Base-by-base conservation (phyloP, 179 eudicot species). In the Beta lomatogona region DNA sequence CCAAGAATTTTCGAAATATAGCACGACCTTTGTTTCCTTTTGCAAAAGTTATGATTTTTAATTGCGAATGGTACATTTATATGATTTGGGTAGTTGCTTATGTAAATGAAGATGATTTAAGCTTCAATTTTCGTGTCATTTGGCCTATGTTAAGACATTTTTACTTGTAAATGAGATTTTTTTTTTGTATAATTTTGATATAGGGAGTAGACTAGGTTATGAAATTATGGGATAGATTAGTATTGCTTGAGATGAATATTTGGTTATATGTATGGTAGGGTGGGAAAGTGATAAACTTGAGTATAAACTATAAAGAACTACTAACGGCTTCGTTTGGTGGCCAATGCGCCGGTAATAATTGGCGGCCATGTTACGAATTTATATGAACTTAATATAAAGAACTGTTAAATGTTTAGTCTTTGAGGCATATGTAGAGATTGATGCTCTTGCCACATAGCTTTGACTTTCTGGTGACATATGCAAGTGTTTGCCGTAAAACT, bases 61-160 rank as follows among this genome's bases (percentile, higher is more conserved):
- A 13, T 67, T 63, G 3, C 64, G 28, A 71, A 4, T 60, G 18
- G 54, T 57, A 21, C 12, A 61, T 25, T 22, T 21, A 53, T 65
- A 18, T 65, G 75, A 36, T 78, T 48, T 71, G 83, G 83, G 81
- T 66, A 73, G 10, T 72, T 73, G 44, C 44, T 64, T 58, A 21
- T 81, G 36, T 66, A 14, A 12, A 73, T 57, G 76, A 73, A 36
- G 18, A 53, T 10, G 36, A 19, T 66, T 28, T 5, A 78, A 65
- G 13, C 60, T 81, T 70, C 14, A 73, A 71, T 77, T 55, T 80
- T 80, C 61, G 78, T 10, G 19, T 25, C 19, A 7, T 54, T 73
- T 78, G 5, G 7, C 57, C 3, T 68, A 14, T 73, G 55, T 19
- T 65, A 72, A 36, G 45, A 65, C 31, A 12, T 28, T 16, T 46